Conservation (phyloP, 768 basidiomycete genomes). For the Mycena galopus region DNA sequence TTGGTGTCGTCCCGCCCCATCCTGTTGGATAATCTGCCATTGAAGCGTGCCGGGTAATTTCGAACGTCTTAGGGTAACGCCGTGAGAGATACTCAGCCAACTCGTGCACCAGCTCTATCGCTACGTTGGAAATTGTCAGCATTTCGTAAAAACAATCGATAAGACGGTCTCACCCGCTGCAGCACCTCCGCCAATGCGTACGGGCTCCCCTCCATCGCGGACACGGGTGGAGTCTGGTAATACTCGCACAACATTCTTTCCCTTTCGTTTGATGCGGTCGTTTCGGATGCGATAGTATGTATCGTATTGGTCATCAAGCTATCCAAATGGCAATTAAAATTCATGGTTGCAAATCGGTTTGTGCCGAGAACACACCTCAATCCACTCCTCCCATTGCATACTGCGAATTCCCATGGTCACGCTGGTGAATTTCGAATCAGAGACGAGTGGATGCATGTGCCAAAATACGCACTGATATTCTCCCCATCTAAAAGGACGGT, state of each 20-base stretch:
- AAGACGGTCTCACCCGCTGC: constrained; percentile 51
- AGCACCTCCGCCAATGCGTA: constrained; percentile 51
- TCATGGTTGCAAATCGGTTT: neutral
- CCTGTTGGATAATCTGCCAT: constrained; percentile 42
- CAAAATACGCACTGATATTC: constrained; percentile 67
- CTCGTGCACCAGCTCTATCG: constrained; percentile 77
- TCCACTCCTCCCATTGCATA: constrained; percentile 82
- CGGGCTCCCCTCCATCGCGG: constrained; percentile 48
- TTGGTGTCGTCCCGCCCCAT: constrained; percentile 61
- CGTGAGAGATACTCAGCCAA: constrained; percentile 74
- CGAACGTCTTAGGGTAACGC: constrained; percentile 72
- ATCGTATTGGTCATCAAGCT: constrained; percentile 36
- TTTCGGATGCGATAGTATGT: constrained; percentile 69
- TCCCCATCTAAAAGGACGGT: constrained; percentile 75
- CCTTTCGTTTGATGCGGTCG: constrained; percentile 67
- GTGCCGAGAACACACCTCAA: constrained; percentile 61
- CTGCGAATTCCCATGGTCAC: constrained; percentile 77
- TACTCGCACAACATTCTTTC: constrained; percentile 61
- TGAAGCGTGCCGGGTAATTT: constrained; percentile 58
- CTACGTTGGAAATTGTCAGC: constrained; percentile 46
- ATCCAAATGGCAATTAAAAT: neutral
- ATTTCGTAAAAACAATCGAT: neutral
- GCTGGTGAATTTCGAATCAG: constrained; percentile 47
- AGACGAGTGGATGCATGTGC: neutral
- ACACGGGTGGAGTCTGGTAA: constrained; percentile 45